Conservation (phyloP, 441 rosid species). For the Erysimum pusillum region DNA sequence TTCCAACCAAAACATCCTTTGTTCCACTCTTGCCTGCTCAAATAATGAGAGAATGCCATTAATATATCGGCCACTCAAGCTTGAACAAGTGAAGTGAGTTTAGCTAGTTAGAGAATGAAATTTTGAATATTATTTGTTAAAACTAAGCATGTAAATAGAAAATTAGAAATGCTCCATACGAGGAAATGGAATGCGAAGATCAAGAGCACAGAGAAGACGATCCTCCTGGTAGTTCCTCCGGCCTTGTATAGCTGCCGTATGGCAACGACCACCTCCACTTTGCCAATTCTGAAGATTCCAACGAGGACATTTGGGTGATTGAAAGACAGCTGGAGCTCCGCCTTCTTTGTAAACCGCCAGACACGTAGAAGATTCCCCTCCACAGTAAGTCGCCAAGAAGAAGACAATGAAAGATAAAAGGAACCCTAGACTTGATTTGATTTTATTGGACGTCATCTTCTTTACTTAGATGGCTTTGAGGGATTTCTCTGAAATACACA, state of each 20-base stretch:
- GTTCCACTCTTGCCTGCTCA: slow-evolving; percentile 70
- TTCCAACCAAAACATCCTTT: slow-evolving; percentile 76
- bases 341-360: slow-evolving; percentile 83
- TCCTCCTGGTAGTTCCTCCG: slow-evolving; percentile 84
- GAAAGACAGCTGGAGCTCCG: slow-evolving; percentile 93
- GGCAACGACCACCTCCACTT: slow-evolving; percentile 54
- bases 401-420: slow-evolving; percentile 4
- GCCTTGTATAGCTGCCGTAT: slow-evolving; percentile 74
- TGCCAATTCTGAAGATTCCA: slow-evolving; percentile 66
- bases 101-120: neutral
- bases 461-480: slow-evolving; percentile 4
- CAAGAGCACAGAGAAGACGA: slow-evolving; percentile 81
- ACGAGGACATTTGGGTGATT: slow-evolving; percentile 83
- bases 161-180: no score
- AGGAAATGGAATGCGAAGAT: slow-evolving; percentile 81
- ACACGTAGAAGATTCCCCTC: slow-evolving; percentile 85
- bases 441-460: slow-evolving; percentile 22
- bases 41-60: slow-evolving; percentile 1
- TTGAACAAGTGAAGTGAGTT: neutral
- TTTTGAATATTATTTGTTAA: no score
- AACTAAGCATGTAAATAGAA: no score
- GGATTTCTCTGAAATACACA: slow-evolving; percentile 13
- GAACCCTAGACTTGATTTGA: slow-evolving; percentile 17
- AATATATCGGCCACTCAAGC: neutral
- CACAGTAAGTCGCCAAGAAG: slow-evolving; percentile 2